These are phyloP conservation scores for Amphibolis antarctica DNA, from an alignment of 106 monocot species.

Conservation along the genomic window DNA sequence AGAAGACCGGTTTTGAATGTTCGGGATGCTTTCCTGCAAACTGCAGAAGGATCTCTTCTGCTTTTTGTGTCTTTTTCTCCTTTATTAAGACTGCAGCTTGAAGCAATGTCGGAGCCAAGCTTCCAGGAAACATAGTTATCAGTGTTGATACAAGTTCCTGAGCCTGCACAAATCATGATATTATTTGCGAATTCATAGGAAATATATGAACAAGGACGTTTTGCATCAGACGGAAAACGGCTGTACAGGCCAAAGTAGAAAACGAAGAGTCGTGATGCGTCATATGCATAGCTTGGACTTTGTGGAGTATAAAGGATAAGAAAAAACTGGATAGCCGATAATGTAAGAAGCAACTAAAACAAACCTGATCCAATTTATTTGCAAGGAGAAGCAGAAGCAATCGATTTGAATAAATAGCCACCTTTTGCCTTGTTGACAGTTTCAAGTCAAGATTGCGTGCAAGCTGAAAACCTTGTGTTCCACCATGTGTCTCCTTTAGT, in stretches of 20 bases:
- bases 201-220: neutral
- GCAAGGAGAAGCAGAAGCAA: conserved; percentile 83
- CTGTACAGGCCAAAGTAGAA: no score
- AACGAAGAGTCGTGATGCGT: no score
- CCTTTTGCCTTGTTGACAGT: conserved; percentile 64
- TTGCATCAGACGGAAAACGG: no score
- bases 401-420: conserved; percentile 62
- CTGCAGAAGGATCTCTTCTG: conserved; percentile 61
- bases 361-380: conserved; percentile 87
- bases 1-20: conserved; percentile 45
- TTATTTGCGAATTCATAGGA: neutral
- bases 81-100: conserved; percentile 72
- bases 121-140: conserved; percentile 49
- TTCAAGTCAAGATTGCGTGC: conserved; percentile 57
- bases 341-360: neutral
- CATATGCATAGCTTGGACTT: no score
- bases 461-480: conserved; percentile 41
- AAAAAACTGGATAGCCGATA: neutral
- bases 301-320: no score
- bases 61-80: conserved; percentile 70
- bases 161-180: conserved; percentile 42
- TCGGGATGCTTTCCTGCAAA: conserved; percentile 51
- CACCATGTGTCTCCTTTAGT: conserved; percentile 44
- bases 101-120: conserved; percentile 49
- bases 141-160: conserved; percentile 56